Base-by-base conservation (phyloP, 1,284 basidiomycete genomes). In the Moesziomyces globuligerus region DNA sequence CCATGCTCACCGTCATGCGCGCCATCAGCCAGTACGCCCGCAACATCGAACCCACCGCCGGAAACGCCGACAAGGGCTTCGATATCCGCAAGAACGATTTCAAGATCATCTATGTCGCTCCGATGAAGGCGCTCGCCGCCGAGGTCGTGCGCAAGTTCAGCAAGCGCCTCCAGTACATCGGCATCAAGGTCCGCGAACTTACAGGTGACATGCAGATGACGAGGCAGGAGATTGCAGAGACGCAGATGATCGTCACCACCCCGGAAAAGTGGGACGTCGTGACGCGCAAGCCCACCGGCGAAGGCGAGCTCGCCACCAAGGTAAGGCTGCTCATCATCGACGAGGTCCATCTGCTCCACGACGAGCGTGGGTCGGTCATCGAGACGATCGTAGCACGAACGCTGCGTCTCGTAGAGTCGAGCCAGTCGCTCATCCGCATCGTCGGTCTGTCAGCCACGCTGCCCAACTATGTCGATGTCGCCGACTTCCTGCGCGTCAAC, bases 201-300 rank as follows among this genome's bases (percentile, higher is more conserved):
- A 99, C 96, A 89, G 94, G 96, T 83, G 96, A 99, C 81, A 98
- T 98, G 94, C 96, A 98, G 82, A 84, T 99, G 81, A 95, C 96
- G 2, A 90, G 91, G 79, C 87, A 89, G 28, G 95, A 98, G 84
- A 95, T 99, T 64, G 90, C 90, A 3, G 90, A 92, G 82, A 99
- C 96, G 15, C 96, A 98, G 81, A 91, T 99, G 57, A 98, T 99
- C 65, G 94, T 99, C 11, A 99, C 96, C 0, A 99, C 96, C 1
- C 96, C 96, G 0, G 96, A 99, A 82, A 99, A 99, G 83, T 99
- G 96, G 96, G 96, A 99, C 75, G 96, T 99, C 0, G 96, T 98
- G 1, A 99, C 96, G 7, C 87, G 96, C 61, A 98, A 97, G 82
- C 94, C 95, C 0, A 93, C 92, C 0, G 94, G 95, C 7, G 94